phyloP scores from a whole-genome alignment of 1,284 basidiomycete species.

The Cutaneotrichosporon dermatis region DNA sequence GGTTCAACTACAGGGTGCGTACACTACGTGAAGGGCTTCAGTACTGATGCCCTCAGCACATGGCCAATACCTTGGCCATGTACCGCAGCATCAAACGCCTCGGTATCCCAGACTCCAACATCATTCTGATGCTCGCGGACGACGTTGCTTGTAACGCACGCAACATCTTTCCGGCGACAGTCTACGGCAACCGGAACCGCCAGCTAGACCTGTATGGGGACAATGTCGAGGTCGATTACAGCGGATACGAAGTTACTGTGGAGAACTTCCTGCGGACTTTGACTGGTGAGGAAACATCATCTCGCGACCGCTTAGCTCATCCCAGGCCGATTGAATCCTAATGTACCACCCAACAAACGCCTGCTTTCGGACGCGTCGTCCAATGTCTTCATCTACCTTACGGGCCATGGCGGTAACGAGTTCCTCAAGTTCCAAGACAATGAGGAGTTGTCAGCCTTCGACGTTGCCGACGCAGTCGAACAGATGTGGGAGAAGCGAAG shows the following conservation, averaged over 20 bases:
- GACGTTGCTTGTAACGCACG: slow-evolving; percentile 91
- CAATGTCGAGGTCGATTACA: slow-evolving; percentile 95
- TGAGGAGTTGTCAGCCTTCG: slow-evolving; percentile 94
- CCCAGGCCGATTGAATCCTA: slow-evolving; percentile 62
- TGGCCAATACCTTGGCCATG: slow-evolving; percentile 97
- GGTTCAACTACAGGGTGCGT: slow-evolving; percentile 96
- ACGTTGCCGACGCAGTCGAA: slow-evolving; percentile 93
- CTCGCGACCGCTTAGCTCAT: slow-evolving; percentile 43
- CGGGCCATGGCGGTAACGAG: slow-evolving; percentile 95
- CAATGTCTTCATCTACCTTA: slow-evolving; percentile 97
- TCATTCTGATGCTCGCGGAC: slow-evolving; percentile 98
- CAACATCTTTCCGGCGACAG: slow-evolving; percentile 86
- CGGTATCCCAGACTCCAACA: slow-evolving; percentile 95
- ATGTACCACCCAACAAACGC: slow-evolving; percentile 82
- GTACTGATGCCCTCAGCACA: slow-evolving; percentile 60
- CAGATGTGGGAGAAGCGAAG: slow-evolving; percentile 97
- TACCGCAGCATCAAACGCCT: slow-evolving; percentile 97
- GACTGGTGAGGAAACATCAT: slow-evolving; percentile 60
- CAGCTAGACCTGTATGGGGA: slow-evolving; percentile 89
- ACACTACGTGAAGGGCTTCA: neutral
- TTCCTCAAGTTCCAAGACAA: slow-evolving; percentile 99
- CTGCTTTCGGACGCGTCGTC: slow-evolving; percentile 85
- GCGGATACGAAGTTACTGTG: slow-evolving; percentile 95
- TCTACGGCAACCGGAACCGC: slow-evolving; percentile 76
- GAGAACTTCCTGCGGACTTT: slow-evolving; percentile 89